Conservation (phyloP, 2,329 filamentous ascomycete species). For the Fusarium sp. region DNA sequence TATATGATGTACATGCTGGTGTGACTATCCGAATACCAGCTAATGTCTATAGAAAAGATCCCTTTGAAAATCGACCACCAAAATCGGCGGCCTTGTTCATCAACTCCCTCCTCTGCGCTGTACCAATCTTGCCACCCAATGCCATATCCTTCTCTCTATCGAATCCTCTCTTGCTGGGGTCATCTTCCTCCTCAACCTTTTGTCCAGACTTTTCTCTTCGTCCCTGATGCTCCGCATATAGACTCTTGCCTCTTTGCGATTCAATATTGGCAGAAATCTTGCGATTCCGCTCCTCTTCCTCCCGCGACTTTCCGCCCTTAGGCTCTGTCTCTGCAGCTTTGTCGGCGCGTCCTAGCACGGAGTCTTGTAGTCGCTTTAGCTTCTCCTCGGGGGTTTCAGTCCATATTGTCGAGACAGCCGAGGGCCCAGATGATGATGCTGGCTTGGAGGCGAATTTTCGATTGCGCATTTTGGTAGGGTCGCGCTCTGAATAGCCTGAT, state of each 20-base stretch:
- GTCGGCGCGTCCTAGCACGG: conserved; percentile 79
- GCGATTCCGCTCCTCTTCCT: conserved; percentile 67
- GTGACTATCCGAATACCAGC: neutral
- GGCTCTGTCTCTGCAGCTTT: conserved; percentile 56
- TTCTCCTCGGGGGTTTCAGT: conserved; percentile 93
- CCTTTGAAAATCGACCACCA: conserved; percentile 82
- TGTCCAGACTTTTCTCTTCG: conserved; percentile 48
- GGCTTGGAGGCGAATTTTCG: conserved; percentile 82
- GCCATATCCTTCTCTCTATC: conserved; percentile 96
- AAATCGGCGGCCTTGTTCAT: conserved; percentile 84
- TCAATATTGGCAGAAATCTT: conserved; percentile 64
- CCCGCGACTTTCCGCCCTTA: conserved; percentile 56
- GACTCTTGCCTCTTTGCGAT: conserved; percentile 66
- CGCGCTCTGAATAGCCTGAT: conserved; percentile 70
- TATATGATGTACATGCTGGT: neutral
- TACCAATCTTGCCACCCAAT: conserved; percentile 76
- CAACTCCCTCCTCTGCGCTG: conserved; percentile 81
- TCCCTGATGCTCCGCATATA: conserved; percentile 68
- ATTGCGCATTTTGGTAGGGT: conserved; percentile 85
- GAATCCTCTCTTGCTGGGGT: conserved; percentile 89
- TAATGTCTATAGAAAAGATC: conserved; percentile 66
- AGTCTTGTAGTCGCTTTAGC: conserved; percentile 80
- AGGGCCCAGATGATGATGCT: conserved; percentile 50
- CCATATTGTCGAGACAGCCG: conserved; percentile 77
- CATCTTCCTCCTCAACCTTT: conserved; percentile 77